Base-by-base conservation (phyloP, 2,329 filamentous ascomycete species). In the Ceratocystis papillata region DNA sequence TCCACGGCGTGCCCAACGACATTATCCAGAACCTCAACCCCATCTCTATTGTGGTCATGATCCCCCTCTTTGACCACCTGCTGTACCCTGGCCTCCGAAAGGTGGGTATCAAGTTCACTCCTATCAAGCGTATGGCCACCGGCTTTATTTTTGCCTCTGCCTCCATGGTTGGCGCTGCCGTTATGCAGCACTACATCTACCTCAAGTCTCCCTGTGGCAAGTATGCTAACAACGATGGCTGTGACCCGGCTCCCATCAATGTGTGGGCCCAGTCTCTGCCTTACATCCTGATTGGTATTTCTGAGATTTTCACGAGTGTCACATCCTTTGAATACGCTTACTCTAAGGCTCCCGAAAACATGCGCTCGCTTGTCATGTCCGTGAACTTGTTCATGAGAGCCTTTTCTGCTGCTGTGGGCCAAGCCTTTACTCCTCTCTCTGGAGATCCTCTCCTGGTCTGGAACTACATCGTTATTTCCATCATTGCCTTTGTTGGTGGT, bases 261-360 rank as follows among this genome's bases (percentile, higher is more conserved):
- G 86, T 90, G 60, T 84, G 81, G 81, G 78, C 78, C 1, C 81
- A 83, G 74, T 78, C 75, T 25, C 74, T 82, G 10, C 78, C 80
- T 22, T 80, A 81, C 72, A 76, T 81, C 69, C 71, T 83, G 30
- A 78, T 80, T 30, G 80, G 79, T 68, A 72, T 81, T 3, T 77
- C 80, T 7, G 80, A 83, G 74, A 80, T 82, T 65, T 78, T 82
- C 70, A 77, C 80, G 69, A 81, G 81, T 71, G 79, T 82, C 67
- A 81, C 80, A 17, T 85, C 84, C 1, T 83, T 88, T 69, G 88
- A 90, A 73, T 90, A 89, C 69, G 88, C 88, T 44, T 91, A 85
- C 77, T 86, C 85, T 73, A 89, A 90, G 75, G 87, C 87, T 0
- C 88, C 88, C 30, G 83, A 82, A 72, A 90, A 90, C 77, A 92